phyloP scores from a whole-genome alignment of 768 basidiomycete species.

The Pisolithus microcarpus region DNA sequence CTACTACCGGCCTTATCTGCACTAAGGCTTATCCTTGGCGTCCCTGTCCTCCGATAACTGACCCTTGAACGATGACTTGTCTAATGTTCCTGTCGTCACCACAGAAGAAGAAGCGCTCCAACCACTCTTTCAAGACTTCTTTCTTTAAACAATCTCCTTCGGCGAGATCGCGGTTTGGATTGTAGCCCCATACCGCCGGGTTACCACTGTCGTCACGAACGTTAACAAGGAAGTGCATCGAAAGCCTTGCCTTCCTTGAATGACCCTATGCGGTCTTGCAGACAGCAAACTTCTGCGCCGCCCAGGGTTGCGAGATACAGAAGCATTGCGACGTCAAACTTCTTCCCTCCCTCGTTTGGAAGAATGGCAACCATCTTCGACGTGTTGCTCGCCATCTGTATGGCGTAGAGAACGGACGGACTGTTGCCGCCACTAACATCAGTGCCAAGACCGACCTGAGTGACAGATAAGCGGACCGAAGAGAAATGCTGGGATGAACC shows the following conservation, averaged over 20 bases:
- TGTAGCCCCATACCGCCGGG: constrained; percentile 46
- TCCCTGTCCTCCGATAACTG: constrained; percentile 63
- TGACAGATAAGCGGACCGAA: constrained; percentile 3
- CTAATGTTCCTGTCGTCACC: constrained; percentile 83
- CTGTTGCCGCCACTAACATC: constrained; percentile 87
- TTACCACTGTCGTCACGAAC: constrained; percentile 47
- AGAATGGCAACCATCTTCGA: constrained; percentile 69
- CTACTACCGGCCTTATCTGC: not conserved
- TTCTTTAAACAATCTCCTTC: constrained; percentile 26
- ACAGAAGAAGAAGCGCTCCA: constrained; percentile 82
- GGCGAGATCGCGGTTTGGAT: constrained; percentile 21
- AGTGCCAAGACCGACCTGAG: constrained; percentile 88
- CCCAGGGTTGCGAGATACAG: constrained; percentile 90
- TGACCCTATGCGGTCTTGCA: constrained; percentile 64
- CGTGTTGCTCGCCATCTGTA: constrained; percentile 72
- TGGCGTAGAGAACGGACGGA: constrained; percentile 66
- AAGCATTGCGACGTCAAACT: constrained; percentile 66
- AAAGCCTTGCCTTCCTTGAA: constrained; percentile 81
- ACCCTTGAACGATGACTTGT: constrained; percentile 79
- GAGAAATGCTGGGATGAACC: not conserved
- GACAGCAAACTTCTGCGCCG: constrained; percentile 75
- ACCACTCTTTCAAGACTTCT: constrained; percentile 41
- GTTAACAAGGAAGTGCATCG: constrained; percentile 76
- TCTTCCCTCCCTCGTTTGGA: constrained; percentile 39
- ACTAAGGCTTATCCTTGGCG: constrained; percentile 11